These are phyloP conservation scores for Aspergillus novofumigatus DNA, from an alignment of 2,329 filamentous ascomycete species.

Conservation along the genomic window DNA sequence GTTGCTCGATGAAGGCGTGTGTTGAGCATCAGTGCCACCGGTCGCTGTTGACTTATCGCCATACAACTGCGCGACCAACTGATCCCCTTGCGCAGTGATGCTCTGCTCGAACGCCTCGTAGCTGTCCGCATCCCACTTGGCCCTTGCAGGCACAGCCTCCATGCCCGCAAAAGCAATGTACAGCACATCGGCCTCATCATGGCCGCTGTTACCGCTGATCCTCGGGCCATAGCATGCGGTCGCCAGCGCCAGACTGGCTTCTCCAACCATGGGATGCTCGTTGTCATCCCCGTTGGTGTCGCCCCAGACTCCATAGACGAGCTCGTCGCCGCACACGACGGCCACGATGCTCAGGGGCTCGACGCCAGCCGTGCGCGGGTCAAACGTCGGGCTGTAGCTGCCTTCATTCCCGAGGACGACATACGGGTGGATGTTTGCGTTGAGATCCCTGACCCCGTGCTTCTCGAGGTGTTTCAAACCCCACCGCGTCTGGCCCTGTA, in stretches of 20 bases:
- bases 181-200: slow-evolving; percentile 5
- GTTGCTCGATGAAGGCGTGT: background rate
- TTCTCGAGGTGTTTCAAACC: slow-evolving; percentile 5
- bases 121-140: slow-evolving; percentile 3
- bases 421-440: slow-evolving; percentile 21
- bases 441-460: slow-evolving; percentile 17
- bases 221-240: slow-evolving; percentile 3
- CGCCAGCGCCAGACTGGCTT: slow-evolving; percentile 8
- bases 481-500: slow-evolving; percentile 10
- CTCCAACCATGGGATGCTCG: slow-evolving; percentile 1
- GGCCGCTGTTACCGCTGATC: background rate
- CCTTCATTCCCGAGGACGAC: slow-evolving; percentile 23
- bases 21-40: background rate
- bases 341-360: slow-evolving; percentile 7
- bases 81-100: slow-evolving; percentile 3
- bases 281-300: slow-evolving; percentile 7
- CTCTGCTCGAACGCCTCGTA: slow-evolving; percentile 4
- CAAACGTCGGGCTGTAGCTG: slow-evolving; percentile 1
- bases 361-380: background rate
- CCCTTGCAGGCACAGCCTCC: slow-evolving; percentile 2
- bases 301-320: slow-evolving; percentile 9
- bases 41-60: background rate
- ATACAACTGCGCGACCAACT: background rate
- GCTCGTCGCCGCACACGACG: slow-evolving; percentile 4
- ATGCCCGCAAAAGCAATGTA: slow-evolving; percentile 7